Conservation (phyloP, 352 stramenopile species). For the Globisporangium paroecandrum region DNA sequence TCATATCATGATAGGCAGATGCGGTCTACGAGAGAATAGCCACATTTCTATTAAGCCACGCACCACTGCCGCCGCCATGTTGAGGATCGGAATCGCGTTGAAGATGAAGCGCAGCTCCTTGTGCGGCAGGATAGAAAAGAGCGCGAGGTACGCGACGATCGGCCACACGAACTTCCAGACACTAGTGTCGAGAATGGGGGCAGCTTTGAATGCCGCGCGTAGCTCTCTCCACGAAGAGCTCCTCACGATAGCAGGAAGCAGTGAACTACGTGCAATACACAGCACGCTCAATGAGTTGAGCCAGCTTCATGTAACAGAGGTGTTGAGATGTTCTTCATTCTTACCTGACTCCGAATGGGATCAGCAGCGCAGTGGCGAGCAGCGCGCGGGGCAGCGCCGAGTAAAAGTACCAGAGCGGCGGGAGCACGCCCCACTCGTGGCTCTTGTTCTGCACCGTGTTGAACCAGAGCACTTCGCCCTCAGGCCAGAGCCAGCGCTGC, state of each 20-base stretch:
- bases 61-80: slow-evolving; percentile 90
- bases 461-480: slow-evolving; percentile 97
- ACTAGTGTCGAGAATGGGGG: slow-evolving; percentile 44
- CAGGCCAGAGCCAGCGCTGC: slow-evolving; percentile 94
- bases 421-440: slow-evolving; percentile 94
- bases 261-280: slow-evolving; percentile 24
- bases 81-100: slow-evolving; percentile 95
- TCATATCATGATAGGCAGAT: too few relatives aligned
- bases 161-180: slow-evolving; percentile 64
- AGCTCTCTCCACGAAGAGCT: slow-evolving; percentile 48
- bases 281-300: neutral
- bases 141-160: slow-evolving; percentile 82
- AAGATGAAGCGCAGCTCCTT: slow-evolving; percentile 99
- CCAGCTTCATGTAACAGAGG: neutral
- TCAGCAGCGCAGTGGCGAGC: slow-evolving; percentile 73
- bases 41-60: neutral
- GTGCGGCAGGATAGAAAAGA: slow-evolving; percentile 97
- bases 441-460: slow-evolving; percentile 96
- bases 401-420: slow-evolving; percentile 96
- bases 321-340: neutral
- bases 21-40: neutral
- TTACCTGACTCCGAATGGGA: slow-evolving; percentile 81
- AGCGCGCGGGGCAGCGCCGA: slow-evolving; percentile 91
- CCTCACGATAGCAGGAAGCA: slow-evolving; percentile 40
- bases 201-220: slow-evolving; percentile 27